Base-by-base conservation (phyloP, 768 basidiomycete species). In the Trichaptum fuscoviolaceum region DNA sequence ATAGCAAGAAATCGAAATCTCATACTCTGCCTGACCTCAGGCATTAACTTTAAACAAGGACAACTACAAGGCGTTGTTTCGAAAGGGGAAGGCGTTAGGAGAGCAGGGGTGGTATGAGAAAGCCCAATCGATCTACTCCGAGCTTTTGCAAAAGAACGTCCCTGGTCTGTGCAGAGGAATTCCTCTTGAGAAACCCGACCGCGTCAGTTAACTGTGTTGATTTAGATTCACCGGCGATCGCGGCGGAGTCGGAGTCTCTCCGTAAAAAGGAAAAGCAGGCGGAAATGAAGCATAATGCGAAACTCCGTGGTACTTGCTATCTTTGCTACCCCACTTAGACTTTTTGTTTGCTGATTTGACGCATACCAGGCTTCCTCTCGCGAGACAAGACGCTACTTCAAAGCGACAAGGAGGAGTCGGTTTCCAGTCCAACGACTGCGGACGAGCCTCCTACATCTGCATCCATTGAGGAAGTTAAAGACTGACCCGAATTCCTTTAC, bases 21-120 rank as follows among this genome's bases (percentile, higher is more conserved):
- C 26, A n/a, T 18, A 20, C 63, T 10, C 35, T 20, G 35, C 27
- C 30, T 35, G 34, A 30, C 34, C 36, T 5, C 66, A 93, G 92
- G 91, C 89, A 15, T 80, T 95, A 8, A 80, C 82, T 35, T 90
- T 89, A 76, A 93, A 93, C 74, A 84, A 85, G 57, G 78, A 84
- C 69, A 93, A 94, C 73, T 85, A 82, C 74, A 95, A 94, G 73
- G 92, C 89, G 0, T 79, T 88, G 75, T 93, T 90, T 77, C 82
- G 93, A 35, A 94, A 93, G 74, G 92, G 84, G 23, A 93, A 92
- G 75, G 92, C 89, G 0, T 76, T 90, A 12, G 89, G 88, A 27
- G 91, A 93, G 72, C 83, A 83, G 68, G 92, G 93, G 1, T 92
- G 80, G 72, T 88, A 86, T 67, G 91, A 93, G 69, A 90, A 87